These are phyloP conservation scores for Fusarium newnesense DNA, from an alignment of 2,329 filamentous ascomycete genomes.

Conservation along the genomic window DNA sequence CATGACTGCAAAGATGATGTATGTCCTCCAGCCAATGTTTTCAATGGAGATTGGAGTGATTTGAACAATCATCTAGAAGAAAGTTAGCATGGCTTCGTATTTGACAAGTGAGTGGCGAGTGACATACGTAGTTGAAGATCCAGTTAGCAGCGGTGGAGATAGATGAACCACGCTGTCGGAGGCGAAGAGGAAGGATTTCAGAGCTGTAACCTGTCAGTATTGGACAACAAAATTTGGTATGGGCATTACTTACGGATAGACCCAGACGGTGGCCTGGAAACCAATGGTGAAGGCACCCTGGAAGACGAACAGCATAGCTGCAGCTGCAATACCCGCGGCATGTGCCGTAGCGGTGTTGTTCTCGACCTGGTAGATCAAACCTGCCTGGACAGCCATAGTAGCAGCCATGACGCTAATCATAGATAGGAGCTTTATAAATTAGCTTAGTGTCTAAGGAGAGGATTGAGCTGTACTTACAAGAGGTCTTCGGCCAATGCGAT, in stretches of 20 bases:
- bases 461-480: not conserved
- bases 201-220: constrained; percentile 31
- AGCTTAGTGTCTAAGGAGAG: not conserved
- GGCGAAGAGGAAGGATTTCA: constrained; percentile 46
- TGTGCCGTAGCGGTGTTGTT: constrained; percentile 47
- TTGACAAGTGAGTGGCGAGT: fast-evolving
- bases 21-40: constrained; percentile 61
- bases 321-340: constrained; percentile 51
- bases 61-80: constrained; percentile 22
- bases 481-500: constrained; percentile 32
- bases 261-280: constrained; percentile 51
- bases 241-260: constrained; percentile 38
- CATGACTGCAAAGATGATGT: constrained; percentile 61
- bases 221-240: fast-evolving
- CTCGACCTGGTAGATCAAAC: constrained; percentile 53
- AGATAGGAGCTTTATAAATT: constrained; percentile 46
- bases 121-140: constrained; percentile 49
- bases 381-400: constrained; percentile 54
- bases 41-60: constrained; percentile 37
- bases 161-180: constrained; percentile 47
- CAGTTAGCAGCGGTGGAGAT: constrained; percentile 49
- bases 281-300: constrained; percentile 54
- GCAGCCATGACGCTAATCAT: constrained; percentile 54
- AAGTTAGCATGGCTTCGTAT: fast-evolving
- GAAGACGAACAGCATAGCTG: constrained; percentile 55